phyloP scores from a whole-genome alignment of 2,329 filamentous ascomycete genomes.

The Arthroderma sp. region DNA sequence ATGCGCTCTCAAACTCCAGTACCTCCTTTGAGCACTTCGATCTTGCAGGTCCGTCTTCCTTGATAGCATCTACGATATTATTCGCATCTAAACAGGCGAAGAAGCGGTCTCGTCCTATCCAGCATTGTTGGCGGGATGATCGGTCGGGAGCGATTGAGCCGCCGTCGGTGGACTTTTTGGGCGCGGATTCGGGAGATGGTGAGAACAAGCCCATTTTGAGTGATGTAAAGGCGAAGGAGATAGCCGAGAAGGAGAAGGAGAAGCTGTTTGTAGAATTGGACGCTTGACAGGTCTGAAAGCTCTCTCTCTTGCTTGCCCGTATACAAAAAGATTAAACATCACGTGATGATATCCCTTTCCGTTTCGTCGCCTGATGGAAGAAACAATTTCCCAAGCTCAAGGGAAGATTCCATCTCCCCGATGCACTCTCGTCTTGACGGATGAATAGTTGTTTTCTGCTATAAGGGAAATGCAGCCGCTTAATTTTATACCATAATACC shows the following conservation, averaged over 20 bases:
- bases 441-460: constrained; percentile 1
- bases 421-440: not conserved
- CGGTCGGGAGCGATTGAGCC: constrained; percentile 73
- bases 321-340: not conserved
- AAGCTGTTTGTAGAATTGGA: not conserved
- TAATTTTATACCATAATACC: not conserved
- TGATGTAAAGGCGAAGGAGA: not conserved
- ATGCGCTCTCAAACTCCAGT: constrained; percentile 66
- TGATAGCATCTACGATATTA: constrained; percentile 64
- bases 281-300: not conserved
- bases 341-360: not conserved
- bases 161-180: constrained; percentile 41
- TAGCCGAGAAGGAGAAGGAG: not conserved
- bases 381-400: not conserved
- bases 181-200: constrained; percentile 32
- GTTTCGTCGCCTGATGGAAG: not conserved
- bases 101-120: constrained; percentile 78
- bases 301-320: not conserved
- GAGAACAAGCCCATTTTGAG: constrained; percentile 43
- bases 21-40: constrained; percentile 50
- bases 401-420: not conserved
- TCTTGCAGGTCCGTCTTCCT: constrained; percentile 43
- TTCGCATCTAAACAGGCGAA: constrained; percentile 76
- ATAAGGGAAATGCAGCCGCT: not conserved
- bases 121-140: constrained; percentile 69